Conservation (phyloP, 192 early-diverging fungal species). For the Chytriomyces sp. region DNA sequence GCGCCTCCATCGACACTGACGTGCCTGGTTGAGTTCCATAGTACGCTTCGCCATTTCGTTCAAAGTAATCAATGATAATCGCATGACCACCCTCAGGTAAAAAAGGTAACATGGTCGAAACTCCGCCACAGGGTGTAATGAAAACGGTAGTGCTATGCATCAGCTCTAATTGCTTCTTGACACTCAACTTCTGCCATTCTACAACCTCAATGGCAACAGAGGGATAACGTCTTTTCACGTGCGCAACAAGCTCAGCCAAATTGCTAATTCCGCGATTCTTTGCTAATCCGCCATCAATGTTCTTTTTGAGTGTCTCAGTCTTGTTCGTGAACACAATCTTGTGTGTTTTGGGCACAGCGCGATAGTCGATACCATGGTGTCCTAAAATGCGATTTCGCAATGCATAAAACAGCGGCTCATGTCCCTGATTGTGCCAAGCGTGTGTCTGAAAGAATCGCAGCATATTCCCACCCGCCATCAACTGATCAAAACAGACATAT, state of each 20-base stretch:
- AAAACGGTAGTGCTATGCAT: constrained; percentile 34
- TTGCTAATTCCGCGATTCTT: constrained; percentile 33
- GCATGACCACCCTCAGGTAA: constrained; percentile 36
- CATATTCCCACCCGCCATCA: constrained; percentile 33
- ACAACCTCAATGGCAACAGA: constrained; percentile 14
- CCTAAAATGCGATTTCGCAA: constrained; percentile 26
- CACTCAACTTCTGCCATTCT: constrained; percentile 24
- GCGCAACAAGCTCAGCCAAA: constrained; percentile 9
- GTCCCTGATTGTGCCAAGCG: constrained; percentile 29
- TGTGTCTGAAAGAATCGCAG: constrained; percentile 25
- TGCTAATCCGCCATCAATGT: constrained; percentile 9
- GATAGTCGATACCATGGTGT: constrained; percentile 22
- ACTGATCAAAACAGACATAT: constrained; percentile 35
- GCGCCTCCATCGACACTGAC: constrained; percentile 38
- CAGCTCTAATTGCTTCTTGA: constrained; percentile 34
- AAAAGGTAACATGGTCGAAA: constrained; percentile 39
- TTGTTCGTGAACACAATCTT: constrained; percentile 43
- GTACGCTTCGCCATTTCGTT: constrained; percentile 24
- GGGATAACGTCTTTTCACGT: constrained; percentile 18
- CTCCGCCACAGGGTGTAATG: constrained; percentile 36
- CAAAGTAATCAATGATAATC: constrained; percentile 41
- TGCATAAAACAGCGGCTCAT: constrained; percentile 35
- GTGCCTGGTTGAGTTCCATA: constrained; percentile 15
- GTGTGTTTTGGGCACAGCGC: constrained; percentile 17
- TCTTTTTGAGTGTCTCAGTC: constrained; percentile 23